Evolutionary conservation across 1,139 yeast species (phyloP).

Genomic region (Pichia sp.): DNA sequence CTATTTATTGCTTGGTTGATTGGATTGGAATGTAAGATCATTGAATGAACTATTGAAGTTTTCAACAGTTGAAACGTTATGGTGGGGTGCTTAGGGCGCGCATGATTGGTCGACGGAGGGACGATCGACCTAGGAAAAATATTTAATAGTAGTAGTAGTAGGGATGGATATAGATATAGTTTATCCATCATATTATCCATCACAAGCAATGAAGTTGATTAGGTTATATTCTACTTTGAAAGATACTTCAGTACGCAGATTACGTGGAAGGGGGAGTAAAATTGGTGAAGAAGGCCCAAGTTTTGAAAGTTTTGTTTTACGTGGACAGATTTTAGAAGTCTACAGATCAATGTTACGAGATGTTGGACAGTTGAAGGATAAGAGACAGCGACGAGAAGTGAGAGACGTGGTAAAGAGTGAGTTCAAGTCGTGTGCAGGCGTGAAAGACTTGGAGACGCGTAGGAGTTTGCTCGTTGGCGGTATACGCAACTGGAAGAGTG

Average conservation of each 20-base stretch:
- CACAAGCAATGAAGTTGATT: background rate
- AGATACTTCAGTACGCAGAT: background rate
- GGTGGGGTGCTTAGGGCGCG: too few relatives aligned
- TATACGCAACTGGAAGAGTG: conserved; percentile 22
- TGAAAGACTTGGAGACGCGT: conserved; percentile 18
- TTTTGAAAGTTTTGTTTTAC: conserved; percentile 19
- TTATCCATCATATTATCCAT: too few relatives aligned
- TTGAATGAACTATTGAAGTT: conserved; percentile 1
- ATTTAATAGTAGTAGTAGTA: background rate
- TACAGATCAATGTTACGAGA: conserved; percentile 24
- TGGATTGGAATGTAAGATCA: background rate
- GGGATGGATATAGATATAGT: too few relatives aligned
- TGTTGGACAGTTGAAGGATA: conserved; percentile 19
- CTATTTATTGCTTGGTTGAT: background rate
- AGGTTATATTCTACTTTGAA: background rate
- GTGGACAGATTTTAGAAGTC: conserved; percentile 19
- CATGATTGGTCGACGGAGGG: too few relatives aligned
- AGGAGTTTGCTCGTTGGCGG: conserved; percentile 25
- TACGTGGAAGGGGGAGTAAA: conserved; percentile 1
- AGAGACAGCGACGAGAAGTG: conserved; percentile 15
- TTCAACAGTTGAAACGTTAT: conserved; percentile 1
- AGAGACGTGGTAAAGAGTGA: conserved; percentile 20
- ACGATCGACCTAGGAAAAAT: too few relatives aligned
- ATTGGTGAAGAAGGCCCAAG: background rate
- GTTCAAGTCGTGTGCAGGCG: conserved; percentile 17